Conservation (phyloP, 352 stramenopile species). For the Hyaloperonospora arabidopsidis region DNA sequence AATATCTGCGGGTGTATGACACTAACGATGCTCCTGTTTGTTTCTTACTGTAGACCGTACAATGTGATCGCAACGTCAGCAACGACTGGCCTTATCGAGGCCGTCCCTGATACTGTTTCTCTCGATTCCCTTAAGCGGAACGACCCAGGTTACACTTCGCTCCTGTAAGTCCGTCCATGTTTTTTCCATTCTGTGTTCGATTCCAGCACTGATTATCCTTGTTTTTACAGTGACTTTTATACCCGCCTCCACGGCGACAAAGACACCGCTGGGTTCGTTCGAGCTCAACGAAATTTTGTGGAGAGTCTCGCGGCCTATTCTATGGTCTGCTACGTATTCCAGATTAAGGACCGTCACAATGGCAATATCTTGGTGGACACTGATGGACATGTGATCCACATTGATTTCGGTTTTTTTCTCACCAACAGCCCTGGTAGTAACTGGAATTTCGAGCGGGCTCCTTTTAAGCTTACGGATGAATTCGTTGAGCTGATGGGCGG, state of each 20-base stretch:
- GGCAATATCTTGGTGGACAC: constrained; percentile 98
- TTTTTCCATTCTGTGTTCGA: constrained; percentile 1
- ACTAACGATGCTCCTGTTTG: constrained; percentile 7
- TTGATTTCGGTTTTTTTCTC: constrained; percentile 99
- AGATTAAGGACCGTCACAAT: constrained; percentile 99
- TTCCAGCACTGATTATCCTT: constrained; percentile 8
- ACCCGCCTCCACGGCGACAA: constrained; percentile 83
- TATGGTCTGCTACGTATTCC: constrained; percentile 96
- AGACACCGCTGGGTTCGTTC: constrained; percentile 67
- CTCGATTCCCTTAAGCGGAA: constrained; percentile 5
- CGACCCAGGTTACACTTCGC: neutral
- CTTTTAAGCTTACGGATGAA: constrained; percentile 96
- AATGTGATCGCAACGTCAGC: neutral
- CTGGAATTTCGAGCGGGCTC: constrained; percentile 92
- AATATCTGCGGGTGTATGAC: constrained; percentile 36
- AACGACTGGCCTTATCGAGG: neutral
- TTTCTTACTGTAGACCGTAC: constrained; percentile 12
- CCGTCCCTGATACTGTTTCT: neutral
- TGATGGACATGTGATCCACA: constrained; percentile 95
- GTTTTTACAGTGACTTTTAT: constrained; percentile 29
- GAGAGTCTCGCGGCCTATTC: constrained; percentile 94
- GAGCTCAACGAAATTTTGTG: constrained; percentile 83
- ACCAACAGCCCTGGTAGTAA: constrained; percentile 92
- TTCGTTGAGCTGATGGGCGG: constrained; percentile 95
- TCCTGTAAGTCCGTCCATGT: constrained; percentile 55